Base-by-base conservation (phyloP, 2,329 filamentous ascomycete species). In the Aureobasidium sp. region DNA sequence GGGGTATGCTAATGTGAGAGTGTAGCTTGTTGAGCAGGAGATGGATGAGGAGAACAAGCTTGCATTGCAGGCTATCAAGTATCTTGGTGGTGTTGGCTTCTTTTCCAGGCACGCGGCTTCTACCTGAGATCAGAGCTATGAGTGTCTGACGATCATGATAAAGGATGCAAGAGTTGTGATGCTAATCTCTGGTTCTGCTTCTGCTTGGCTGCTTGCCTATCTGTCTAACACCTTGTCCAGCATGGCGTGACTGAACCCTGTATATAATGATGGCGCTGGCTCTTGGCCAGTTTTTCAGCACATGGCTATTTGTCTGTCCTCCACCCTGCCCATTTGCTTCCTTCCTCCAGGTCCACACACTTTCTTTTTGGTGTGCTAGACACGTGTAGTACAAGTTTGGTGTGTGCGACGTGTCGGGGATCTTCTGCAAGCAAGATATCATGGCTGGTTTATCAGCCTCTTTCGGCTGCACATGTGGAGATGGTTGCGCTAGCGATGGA, bases 11-110 rank as follows among this genome's bases (percentile, higher is more conserved):
- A 35, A 63, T 42, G 1, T 35, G 27, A 8, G 17, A 24, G 6
- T 17, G 9, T 39, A 63, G 48, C 63, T 75, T 48, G 69, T 79
- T 12, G 77, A 79, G 64, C 77, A 79, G 60, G 77, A 81, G 66
- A 67, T 74, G 58, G 71, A 74, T 24, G 73, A 74, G 61, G 72
- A 75, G 49, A 74, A 78, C 64, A 68, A 70, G 50, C 58, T 77
- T 60, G 75, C 75, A 17, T 66, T 80, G 49, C 70, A 75, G 58
- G 76, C 77, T 4, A 78, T 80, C 66, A 79, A 78, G 67, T 74
- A 75, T 65, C 68, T 80, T 9, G 78, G 78, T 2, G 71, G 72
- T 42, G 66, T 72, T 37, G 76, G 76, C 0, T 75, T 78, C 64
- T 70, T 80, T n/a, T 52, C 53, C 19, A 59, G 44, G 62, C 39